Evolutionary conservation across 345 rosid species (phyloP), one percentile per base, ranked within the genome.

Genomic region (Lepidium sativum): DNA sequence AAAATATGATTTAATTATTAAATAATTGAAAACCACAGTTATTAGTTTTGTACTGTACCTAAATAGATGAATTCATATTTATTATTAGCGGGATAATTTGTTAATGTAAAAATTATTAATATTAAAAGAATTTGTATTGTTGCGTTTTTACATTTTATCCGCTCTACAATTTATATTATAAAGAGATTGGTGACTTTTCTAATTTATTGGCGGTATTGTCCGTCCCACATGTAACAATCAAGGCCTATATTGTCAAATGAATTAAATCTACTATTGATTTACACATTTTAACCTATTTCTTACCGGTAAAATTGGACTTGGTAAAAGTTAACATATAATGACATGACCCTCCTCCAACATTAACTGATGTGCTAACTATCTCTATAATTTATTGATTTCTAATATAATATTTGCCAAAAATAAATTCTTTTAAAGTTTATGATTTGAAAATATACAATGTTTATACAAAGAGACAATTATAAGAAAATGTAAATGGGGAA

Each of bases 401-500:
- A 8, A 5, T 45, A 33, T 33, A 23, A 23, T 41, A 69, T 52
- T 16, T 57, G 38, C 25, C 6, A 62, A 3, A 54, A 9, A 44
- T 8, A 3, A 25, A 4, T 25, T 4, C 29, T 25, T 6, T 51
- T 60, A 2, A 6, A 38, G 3, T 39, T 40, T 49, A 50, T 5
- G 15, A 56, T 49, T 55, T 50, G 65, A 45, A 71, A 20, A 33
- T 29, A 63, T 56, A 55, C 52, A 63, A 55, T 47, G 70, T 47
- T 59, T 38, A 12, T 37, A 73, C 31, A 47, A 39, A 67, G 68
- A 67, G 77, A 73, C 72, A 73, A 67, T 68, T 73, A 67, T 21
- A 73, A 60, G 72, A 73, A 68, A 66, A 59, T 66, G 71, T 67
- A 61, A 57, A 65, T 65, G 65, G 65, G 75, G 71, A 57, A 51